Conservation (phyloP, 1,284 basidiomycete genomes). For the Coniferiporia weirii region DNA sequence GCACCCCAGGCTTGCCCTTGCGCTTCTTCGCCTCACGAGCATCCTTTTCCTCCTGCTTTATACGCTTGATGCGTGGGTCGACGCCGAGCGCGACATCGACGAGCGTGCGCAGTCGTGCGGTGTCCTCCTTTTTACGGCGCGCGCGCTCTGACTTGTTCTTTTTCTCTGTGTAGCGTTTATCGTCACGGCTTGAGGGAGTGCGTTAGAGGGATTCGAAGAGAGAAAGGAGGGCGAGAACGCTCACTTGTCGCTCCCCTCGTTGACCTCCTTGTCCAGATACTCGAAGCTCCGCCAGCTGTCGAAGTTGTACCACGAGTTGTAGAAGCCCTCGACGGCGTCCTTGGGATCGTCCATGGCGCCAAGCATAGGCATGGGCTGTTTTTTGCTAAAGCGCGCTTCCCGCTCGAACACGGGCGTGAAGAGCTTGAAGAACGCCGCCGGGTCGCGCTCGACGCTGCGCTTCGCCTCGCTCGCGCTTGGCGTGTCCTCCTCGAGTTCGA, state of each 20-base stretch:
- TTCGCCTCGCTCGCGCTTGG: slow-evolving; percentile 69
- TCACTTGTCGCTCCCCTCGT: slow-evolving; percentile 93
- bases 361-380: slow-evolving; percentile 81
- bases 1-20: slow-evolving; percentile 40
- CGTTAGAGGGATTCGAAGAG: slow-evolving; percentile 9
- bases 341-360: slow-evolving; percentile 74
- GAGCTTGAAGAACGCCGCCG: slow-evolving; percentile 55
- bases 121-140: slow-evolving; percentile 97
- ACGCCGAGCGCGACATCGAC: slow-evolving; percentile 84
- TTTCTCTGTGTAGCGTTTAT: slow-evolving; percentile 98
- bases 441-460: slow-evolving; percentile 37
- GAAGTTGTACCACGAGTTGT: slow-evolving; percentile 99
- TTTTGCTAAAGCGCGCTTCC: slow-evolving; percentile 88
- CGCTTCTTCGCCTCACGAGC: slow-evolving; percentile 92
- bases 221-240: slow-evolving; percentile 25
- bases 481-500: slow-evolving; percentile 73
- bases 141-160: slow-evolving; percentile 98
- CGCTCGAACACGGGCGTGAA: slow-evolving; percentile 84
- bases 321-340: slow-evolving; percentile 87
- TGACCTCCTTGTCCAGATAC: slow-evolving; percentile 97
- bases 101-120: slow-evolving; percentile 79
- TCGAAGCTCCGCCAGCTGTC: slow-evolving; percentile 98
- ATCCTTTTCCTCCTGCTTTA: slow-evolving; percentile 96
- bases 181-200: slow-evolving; percentile 71
- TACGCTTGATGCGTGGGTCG: slow-evolving; percentile 96